phyloP scores from a whole-genome alignment of 2,329 filamentous ascomycete species.

The Purpureocillium takamizusanense region DNA sequence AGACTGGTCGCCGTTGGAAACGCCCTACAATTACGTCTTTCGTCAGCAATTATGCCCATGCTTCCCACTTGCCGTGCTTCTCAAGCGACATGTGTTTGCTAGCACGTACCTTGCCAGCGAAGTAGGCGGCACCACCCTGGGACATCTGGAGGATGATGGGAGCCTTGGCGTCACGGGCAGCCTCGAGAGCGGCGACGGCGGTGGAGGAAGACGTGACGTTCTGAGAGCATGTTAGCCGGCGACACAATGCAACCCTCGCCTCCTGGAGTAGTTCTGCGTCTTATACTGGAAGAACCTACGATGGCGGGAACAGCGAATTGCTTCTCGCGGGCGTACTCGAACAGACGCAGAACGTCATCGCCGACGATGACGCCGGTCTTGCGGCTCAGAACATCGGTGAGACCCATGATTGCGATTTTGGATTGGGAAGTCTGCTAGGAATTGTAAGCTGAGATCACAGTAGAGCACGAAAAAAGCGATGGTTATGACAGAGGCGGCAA shows the following conservation, averaged over 20 bases:
- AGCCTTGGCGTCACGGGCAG: conserved; percentile 82
- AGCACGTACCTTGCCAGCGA: conserved; percentile 65
- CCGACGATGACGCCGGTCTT: conserved; percentile 46
- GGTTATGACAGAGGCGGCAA: not conserved
- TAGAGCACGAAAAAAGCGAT: not conserved
- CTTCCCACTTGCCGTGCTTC: too few relatives aligned
- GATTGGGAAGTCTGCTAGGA: not conserved
- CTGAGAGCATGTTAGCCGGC: conserved; percentile 10
- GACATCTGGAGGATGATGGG: conserved; percentile 91
- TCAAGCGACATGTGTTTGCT: too few relatives aligned
- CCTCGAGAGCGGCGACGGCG: conserved; percentile 76
- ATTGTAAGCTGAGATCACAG: conserved; percentile 7
- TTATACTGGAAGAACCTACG: conserved; percentile 20
- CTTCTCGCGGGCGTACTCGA: conserved; percentile 83
- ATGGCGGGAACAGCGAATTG: conserved; percentile 83
- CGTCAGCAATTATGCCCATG: not conserved
- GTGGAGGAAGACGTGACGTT: conserved; percentile 90
- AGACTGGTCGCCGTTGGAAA: conserved; percentile 71
- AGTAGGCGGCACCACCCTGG: conserved; percentile 89
- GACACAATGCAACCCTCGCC: not conserved
- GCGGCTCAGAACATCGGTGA: conserved; percentile 34
- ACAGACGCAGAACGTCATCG: conserved; percentile 55
- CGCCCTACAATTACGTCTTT: conserved; percentile 39
- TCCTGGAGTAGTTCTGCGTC: not conserved
- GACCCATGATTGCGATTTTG: conserved; percentile 26